Base-by-base conservation (phyloP, 257 asterid genomes). In the Lycium barbarum region DNA sequence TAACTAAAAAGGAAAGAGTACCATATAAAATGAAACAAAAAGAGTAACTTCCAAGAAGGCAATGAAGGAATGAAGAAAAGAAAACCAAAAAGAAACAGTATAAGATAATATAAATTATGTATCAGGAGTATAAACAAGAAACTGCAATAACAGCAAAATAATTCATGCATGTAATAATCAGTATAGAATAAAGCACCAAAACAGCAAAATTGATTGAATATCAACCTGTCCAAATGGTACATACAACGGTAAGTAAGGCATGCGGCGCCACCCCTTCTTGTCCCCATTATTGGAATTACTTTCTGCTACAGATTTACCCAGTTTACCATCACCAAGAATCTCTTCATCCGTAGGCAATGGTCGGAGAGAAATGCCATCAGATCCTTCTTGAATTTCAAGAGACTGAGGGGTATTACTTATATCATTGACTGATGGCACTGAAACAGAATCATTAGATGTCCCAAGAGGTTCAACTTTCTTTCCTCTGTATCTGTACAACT, bases 321-420 rank as follows among this genome's bases (percentile, higher is more conserved):
- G 92, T 89, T 92, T 91, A 54, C 79, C 61, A 83, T 88, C 95
- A 87, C 86, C 89, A 82, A 90, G 61, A 51, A 85, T 62, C 78
- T 88, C 97, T 86, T 90, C 97, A 83, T 85, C 91, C 49, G 90
- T 91, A 36, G 95, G 92, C 83, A 95, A 89, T 62, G 97, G 98
- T 71, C 89, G 94, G 83, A 96, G 97, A 84, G 99, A 93, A 87
- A 96, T 92, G 81, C 98, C 99, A 91, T 95, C 98, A 85, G 97
- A 96, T 85, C 96, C 91, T 91, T 96, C 99, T 90, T 95, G 94
- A n/a, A 96, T 96, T 90, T 95, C 99, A 84, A 96, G 98, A 84
- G 98, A 96, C 87, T 92, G 97, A 82, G 95, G 94, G 38, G 94
- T 85, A 84, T 91, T 82, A 88, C 85, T 90, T 63, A 93, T 88